These are phyloP conservation scores for Pedinophyceae sp. DNA, from an alignment of 139 green algal species.

Conservation along the genomic window DNA sequence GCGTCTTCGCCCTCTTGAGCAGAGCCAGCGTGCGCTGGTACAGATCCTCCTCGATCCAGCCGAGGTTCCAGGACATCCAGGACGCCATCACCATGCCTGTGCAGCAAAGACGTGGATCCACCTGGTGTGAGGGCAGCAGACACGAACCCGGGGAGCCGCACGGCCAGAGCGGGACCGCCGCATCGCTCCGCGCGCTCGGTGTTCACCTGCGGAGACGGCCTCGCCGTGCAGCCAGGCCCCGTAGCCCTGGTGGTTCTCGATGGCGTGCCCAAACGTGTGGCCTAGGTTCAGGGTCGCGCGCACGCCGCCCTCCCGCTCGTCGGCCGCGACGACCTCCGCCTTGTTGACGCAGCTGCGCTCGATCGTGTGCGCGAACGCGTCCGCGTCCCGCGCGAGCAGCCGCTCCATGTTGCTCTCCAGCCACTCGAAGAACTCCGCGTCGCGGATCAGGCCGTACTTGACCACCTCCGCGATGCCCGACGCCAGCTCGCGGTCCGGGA, in stretches of 20 bases:
- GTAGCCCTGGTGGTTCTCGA: constrained; percentile 69
- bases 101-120: too few species aligned
- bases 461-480: constrained; percentile 90
- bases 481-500: constrained; percentile 81
- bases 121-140: too few species aligned
- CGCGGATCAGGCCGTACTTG: constrained; percentile 96
- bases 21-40: neutral
- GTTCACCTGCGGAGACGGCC: constrained; percentile 81
- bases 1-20: neutral
- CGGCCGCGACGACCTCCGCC: constrained; percentile 60
- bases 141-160: too few species aligned
- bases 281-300: constrained; percentile 94
- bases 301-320: constrained; percentile 90
- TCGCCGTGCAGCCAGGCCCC: constrained; percentile 83
- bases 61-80: neutral
- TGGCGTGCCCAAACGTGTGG: constrained; percentile 97
- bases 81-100: constrained; percentile 2
- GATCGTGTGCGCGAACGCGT: constrained; percentile 77
- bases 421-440: constrained; percentile 87
- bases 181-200: too few species aligned
- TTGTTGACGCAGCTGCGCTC: constrained; percentile 94
- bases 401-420: constrained; percentile 79
- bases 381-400: constrained; percentile 61
- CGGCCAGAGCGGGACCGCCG: too few species aligned
- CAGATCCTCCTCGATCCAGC: constrained; percentile 1